Base-by-base conservation (phyloP, 345 rosid species). In the Kernera saxatilis region DNA sequence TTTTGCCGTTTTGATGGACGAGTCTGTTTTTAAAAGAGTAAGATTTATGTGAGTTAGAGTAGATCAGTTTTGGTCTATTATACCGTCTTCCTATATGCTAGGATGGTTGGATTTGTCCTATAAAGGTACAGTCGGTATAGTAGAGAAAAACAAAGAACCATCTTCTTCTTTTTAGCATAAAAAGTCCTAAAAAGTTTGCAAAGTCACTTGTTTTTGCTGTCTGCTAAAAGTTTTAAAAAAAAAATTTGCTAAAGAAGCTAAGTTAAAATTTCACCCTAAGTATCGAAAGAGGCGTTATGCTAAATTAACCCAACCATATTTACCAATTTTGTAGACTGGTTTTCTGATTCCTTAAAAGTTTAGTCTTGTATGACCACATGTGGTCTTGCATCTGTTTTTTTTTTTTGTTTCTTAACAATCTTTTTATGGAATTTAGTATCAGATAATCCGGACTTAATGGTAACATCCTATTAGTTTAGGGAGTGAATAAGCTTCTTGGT, bases 31-130 rank as follows among this genome's bases (percentile, higher is more conserved):
- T 17, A 55, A 21, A 22, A 15, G 10, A 59, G 46, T 10, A 8
- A 7, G 37, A 4, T n/a, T n/a, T 0, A 19, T 23, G 48, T 68
- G 35, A 30, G 33, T 62, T 21, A 32, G 27, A 69, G 9, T 12
- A 45, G 3, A 33, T 26, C 6, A 14, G 41, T 51, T 50, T 61
- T 30, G 63, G 53, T 52, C 55, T 62, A 30, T 41, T 71, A 15
- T 51, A 63, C 69, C 62, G 63, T 30, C 69, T 51, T 62, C 74
- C 49, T 26, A 48, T 4, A 48, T 70, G 13, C 39, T 13, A 35
- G 58, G 37, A 26, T 46, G 45, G 17, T 49, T 49, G 66, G 39
- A 70, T 36, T 4, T 58, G 49, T 58, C 39, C 29, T n/a, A 12
- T 25, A 18, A 49, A 13, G 59, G 19, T 30, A 30, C 33, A 49